These are phyloP conservation scores for Solanum chilense DNA, from an alignment of 257 asterid genomes.

Conservation along the genomic window DNA sequence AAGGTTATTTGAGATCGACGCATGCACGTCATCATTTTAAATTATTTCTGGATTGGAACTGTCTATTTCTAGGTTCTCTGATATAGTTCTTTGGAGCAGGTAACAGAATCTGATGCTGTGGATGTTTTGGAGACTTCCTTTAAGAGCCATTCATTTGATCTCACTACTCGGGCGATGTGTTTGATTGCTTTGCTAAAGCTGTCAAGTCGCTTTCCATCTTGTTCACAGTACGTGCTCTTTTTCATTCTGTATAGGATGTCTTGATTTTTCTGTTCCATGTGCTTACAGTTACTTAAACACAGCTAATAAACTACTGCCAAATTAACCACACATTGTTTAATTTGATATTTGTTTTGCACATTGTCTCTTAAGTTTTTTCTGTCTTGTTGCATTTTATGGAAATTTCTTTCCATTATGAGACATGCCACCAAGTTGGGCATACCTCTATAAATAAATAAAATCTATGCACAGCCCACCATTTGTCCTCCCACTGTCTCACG, in stretches of 20 bases:
- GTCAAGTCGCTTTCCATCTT: constrained; percentile 82
- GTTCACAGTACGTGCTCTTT: constrained; percentile 66
- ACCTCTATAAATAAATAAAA: not conserved
- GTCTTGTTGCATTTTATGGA: not conserved
- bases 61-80: not conserved
- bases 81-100: constrained; percentile 43
- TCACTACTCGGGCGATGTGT: constrained; percentile 85
- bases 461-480: not conserved
- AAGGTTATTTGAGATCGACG: not conserved
- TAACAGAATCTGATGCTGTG: constrained; percentile 86
- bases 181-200: constrained; percentile 83
- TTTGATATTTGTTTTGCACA: not conserved
- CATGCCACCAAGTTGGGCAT: not conserved
- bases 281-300: not conserved
- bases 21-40: not conserved
- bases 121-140: constrained; percentile 70
- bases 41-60: constrained; percentile 3
- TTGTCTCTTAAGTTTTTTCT: not conserved
- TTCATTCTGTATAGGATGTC: not conserved
- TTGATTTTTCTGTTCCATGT: not conserved
- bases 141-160: constrained; percentile 52
- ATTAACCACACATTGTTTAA: not conserved
- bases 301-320: not conserved
- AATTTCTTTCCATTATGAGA: not conserved
- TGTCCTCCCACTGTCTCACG: not conserved